A percentile compares a stretch with the other conserved stretches of the same genome.
phyloP scores from a whole-genome alignment of 2,329 filamentous ascomycete species.

The Didymella exigua region DNA sequence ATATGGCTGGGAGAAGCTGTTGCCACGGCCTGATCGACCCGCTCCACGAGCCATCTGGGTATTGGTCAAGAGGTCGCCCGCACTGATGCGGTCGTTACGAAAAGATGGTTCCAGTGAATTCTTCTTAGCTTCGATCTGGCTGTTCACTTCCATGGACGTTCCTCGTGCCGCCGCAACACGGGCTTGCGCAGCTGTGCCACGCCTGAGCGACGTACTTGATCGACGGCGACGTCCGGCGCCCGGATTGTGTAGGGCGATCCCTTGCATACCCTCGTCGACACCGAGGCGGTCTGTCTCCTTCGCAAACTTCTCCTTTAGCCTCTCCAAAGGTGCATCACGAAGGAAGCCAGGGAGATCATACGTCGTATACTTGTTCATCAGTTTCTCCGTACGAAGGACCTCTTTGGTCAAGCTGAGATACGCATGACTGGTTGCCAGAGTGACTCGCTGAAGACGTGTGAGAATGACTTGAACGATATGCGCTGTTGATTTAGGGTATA shows the following conservation, averaged over 20 bases:
- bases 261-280: slow-evolving; percentile 82
- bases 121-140: slow-evolving; percentile 29
- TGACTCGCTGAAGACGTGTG: slow-evolving; percentile 91
- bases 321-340: slow-evolving; percentile 78
- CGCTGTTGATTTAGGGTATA: slow-evolving; percentile 94
- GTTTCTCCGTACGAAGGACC: slow-evolving; percentile 87
- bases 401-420: slow-evolving; percentile 92
- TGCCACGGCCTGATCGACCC: slow-evolving; percentile 53
- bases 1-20: slow-evolving; percentile 57
- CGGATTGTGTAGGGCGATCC: slow-evolving; percentile 91
- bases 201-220: slow-evolving; percentile 72
- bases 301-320: slow-evolving; percentile 91
- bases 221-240: slow-evolving; percentile 68
- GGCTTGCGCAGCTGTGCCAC: slow-evolving; percentile 78
- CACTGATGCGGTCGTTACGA: slow-evolving; percentile 44
- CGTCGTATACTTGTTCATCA: slow-evolving; percentile 90
- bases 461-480: slow-evolving; percentile 98
- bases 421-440: slow-evolving; percentile 89
- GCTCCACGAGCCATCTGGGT: slow-evolving; percentile 71
- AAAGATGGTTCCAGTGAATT: slow-evolving; percentile 32
- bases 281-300: slow-evolving; percentile 82
- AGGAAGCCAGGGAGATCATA: slow-evolving; percentile 92
- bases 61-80: slow-evolving; percentile 79
- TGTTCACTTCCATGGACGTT: slow-evolving; percentile 32
- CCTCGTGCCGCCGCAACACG: slow-evolving; percentile 58